Base-by-base conservation (phyloP, 2,329 filamentous ascomycete species). In the Alternaria longipes region DNA sequence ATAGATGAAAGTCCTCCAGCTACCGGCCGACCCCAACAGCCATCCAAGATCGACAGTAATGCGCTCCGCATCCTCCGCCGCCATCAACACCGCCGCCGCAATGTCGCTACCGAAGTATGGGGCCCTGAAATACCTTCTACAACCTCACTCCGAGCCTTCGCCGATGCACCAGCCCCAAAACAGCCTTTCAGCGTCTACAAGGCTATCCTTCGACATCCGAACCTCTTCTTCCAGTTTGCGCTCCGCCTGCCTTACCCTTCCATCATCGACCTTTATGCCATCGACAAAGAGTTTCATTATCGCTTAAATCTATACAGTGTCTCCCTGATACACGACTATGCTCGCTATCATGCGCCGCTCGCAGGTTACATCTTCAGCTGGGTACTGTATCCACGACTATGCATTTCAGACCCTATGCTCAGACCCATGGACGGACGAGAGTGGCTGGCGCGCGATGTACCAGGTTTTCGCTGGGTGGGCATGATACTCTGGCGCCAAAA, bases 381-480 rank as follows among this genome's bases (percentile, higher is more conserved):
- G 81, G 80, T 81, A 8, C 82, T 87, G 50, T 93, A 90, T 78
- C 77, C 77, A 2, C 73, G 76, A 1, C 80, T 88, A 6, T 87
- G 86, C 72, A 84, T 89, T 58, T 81, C 73, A 2, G 90, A 93
- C 71, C 90, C 90, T 0, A 78, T 80, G 32, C 80, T 83, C 1
- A 80, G 83, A 7, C 81, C 79, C 4, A 80, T 81, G 68, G 80
- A 81, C 68, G 59, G 72, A 60, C 62, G 73, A 60, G 44, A 57
- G 50, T 71, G 73, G 71, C 61, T 74, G 7, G 64, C 74, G 41
- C 67, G 74, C 4, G 74, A 77, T 26, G 84, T 91, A 1, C 91
- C 91, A 0, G 84, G 86, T 8, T 80, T 94, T 49, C 81, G 82
- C 45, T 95, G 90, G 85, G 81, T 92, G 7, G 83, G 86, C 58